Evolutionary conservation across 257 asterid genomes (phyloP), one percentile per base, ranked within the genome.

Genomic region (Craterostigma plantagineum): DNA sequence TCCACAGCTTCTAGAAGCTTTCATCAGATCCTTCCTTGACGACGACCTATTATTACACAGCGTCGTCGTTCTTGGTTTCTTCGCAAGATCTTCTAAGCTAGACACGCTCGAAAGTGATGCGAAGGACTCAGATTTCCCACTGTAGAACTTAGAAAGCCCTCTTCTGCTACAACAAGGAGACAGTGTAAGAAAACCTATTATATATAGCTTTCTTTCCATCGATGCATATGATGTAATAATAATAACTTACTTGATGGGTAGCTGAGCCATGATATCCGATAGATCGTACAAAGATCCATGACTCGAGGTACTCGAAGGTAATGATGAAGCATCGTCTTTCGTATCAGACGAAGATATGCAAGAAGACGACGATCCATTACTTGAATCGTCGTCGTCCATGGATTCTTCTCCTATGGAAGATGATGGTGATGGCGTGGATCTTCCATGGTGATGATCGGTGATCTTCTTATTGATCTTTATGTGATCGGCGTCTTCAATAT

Each of bases 91-190:
- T 45, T 78, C 90, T 33, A 73, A 13, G 68, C 87, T 78, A 48
- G 58, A 51, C 53, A 72, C 91, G 54, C 69, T 73, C 50, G 92
- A 59, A 48, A 86, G 63, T 56, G 79, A 56, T 55, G 85, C 58
- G 51, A 78, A 87, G 0, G 93, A 73, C 67, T 87, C 80, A 11
- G 95, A 81, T 66, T 87, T 78, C 33, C 95, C 95, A 17, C 67
- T 39, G 17, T 71, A 86, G 33, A 58, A 76, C 27, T 65, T 63
- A 1, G 97, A 86, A 1, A 86, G 81, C 68, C 97, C 97, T 61
- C 79, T 78, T 63, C 94, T 86, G 75, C 72, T 53, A 48, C 14
- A 50, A 40, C 33, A 7, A 39, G n/a, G 27, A 43, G 7, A 2
- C 14, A n/a, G 34, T 41, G 37, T 38, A 18, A 44, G 48, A 48